These are phyloP conservation scores for Rosa chinensis DNA, from an alignment of 306 rosid species.

Conservation along the genomic window DNA sequence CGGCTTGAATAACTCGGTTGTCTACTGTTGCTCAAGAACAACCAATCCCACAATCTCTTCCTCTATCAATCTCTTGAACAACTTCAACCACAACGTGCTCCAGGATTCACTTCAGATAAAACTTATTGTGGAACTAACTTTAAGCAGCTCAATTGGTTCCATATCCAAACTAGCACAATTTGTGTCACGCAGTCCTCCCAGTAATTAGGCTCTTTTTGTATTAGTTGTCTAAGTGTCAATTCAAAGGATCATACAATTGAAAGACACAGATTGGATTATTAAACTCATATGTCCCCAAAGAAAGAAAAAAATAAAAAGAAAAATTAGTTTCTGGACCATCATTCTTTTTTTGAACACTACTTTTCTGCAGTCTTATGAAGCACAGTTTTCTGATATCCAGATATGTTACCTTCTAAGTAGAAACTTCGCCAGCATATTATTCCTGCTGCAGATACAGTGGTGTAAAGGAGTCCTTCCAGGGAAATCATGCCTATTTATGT, in stretches of 20 bases:
- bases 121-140: background rate
- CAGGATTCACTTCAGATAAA: background rate
- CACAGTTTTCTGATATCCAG: background rate
- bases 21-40: background rate
- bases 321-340: background rate
- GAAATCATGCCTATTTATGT: slow-evolving; percentile 67
- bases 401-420: slow-evolving; percentile 84
- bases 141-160: background rate
- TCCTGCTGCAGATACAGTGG: slow-evolving; percentile 67
- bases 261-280: background rate
- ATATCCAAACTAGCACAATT: background rate
- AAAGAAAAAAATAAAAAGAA: background rate
- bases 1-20: background rate
- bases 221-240: background rate
- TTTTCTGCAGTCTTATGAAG: background rate
- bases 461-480: slow-evolving; percentile 97
- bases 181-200: background rate
- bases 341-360: background rate
- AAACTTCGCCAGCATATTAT: slow-evolving; percentile 72
- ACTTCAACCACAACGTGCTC: background rate
- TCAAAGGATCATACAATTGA: background rate
- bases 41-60: background rate
- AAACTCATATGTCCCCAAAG: background rate
- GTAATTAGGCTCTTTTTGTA: background rate
- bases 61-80: background rate